Percentiles rank a stretch among this genome's conserved stretches.
Evolutionary conservation across 2,329 filamentous ascomycete species (phyloP).

Genomic region (Aspergillus oerlinghausenensis): DNA sequence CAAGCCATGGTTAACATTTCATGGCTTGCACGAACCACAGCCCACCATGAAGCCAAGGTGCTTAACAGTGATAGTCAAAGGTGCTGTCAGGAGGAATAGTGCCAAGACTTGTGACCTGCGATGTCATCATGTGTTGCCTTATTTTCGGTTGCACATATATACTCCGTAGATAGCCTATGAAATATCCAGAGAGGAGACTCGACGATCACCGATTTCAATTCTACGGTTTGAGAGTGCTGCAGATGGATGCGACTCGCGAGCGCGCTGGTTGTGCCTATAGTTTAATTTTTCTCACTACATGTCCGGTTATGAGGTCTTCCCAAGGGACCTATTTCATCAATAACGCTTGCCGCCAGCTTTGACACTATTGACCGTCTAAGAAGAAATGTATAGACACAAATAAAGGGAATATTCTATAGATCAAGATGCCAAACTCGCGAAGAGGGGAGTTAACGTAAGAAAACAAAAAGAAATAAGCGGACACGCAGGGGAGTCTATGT

Average conservation of each 20-base stretch:
- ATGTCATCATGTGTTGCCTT: neutral
- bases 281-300: neutral
- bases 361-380: neutral
- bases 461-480: slow-evolving; percentile 2
- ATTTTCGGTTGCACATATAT: neutral
- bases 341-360: neutral
- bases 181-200: no score
- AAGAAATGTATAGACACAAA: neutral
- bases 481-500: neutral
- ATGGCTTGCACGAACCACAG: neutral
- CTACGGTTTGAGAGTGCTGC: neutral
- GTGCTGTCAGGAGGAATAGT: neutral
- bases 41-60: neutral
- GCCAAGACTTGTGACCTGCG: neutral
- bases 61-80: neutral
- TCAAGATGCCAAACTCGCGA: neutral
- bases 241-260: no score
- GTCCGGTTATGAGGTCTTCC: neutral
- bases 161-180: no score
- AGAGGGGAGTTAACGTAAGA: neutral
- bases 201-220: neutral
- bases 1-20: slow-evolving; percentile 2
- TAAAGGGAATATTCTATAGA: neutral
- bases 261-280: neutral
- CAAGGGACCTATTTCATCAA: neutral